Evolutionary conservation across 225 moss, liverwort and hornwort genomes (phyloP).

Genomic region (Lunularia cruciata): DNA sequence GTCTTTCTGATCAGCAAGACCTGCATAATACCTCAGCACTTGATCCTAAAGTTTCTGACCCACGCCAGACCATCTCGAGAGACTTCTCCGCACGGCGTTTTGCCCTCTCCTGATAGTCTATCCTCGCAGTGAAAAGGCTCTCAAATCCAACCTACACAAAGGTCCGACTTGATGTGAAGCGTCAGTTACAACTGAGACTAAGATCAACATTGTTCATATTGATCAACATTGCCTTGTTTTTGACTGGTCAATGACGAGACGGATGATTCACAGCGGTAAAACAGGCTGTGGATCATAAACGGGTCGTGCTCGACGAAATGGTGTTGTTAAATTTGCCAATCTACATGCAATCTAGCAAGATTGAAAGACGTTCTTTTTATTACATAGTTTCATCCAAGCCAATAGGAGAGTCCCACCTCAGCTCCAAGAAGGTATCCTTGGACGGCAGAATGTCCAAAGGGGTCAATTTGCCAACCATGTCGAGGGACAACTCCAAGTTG

Average conservation of each 20-base stretch:
- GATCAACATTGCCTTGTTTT: no score
- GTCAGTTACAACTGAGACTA: background rate
- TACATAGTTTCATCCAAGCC: no score
- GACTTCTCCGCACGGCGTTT: conserved; percentile 54
- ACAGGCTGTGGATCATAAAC: no score
- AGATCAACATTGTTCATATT: no score
- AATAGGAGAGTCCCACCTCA: no score
- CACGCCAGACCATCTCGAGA: conserved; percentile 91
- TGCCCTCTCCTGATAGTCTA: conserved; percentile 77
- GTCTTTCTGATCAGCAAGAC: background rate
- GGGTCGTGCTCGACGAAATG: no score
- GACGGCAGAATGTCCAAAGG: conserved; percentile 91
- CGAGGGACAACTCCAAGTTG: conserved; percentile 66
- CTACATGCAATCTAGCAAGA: no score
- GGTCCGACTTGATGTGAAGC: background rate
- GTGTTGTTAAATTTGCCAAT: no score
- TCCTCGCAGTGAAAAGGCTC: conserved; percentile 75
- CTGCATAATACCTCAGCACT: conserved; percentile 55
- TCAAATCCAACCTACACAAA: conserved; percentile 72
- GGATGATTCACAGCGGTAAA: no score
- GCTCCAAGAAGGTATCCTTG: conserved; percentile 92
- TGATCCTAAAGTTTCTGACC: conserved; percentile 68
- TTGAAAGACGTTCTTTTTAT: no score
- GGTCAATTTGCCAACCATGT: conserved; percentile 94
- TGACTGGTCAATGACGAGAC: no score